These are phyloP conservation scores for Malus hybrid DNA, from an alignment of 331 rosid genomes.

Conservation along the genomic window DNA sequence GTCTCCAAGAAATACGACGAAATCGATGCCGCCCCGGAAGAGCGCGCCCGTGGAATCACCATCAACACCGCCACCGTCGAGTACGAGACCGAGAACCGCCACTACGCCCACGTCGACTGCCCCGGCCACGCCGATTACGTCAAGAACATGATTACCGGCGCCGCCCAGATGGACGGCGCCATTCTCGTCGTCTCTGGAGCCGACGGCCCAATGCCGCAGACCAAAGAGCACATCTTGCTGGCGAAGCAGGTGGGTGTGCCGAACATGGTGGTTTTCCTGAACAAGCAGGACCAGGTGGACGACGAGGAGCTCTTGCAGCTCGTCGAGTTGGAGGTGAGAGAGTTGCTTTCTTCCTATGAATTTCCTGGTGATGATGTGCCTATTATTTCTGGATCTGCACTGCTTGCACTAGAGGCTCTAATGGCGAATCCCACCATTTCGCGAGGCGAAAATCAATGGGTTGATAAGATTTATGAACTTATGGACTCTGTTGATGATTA, in stretches of 20 bases:
- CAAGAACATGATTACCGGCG: slow-evolving; percentile 91
- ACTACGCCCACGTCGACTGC: slow-evolving; percentile 92
- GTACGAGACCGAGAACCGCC: slow-evolving; percentile 85
- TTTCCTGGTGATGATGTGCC: slow-evolving; percentile 91
- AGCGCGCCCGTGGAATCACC: slow-evolving; percentile 85
- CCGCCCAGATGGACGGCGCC: slow-evolving; percentile 98
- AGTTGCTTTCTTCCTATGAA: slow-evolving; percentile 71
- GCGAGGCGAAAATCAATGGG: slow-evolving; percentile 79
- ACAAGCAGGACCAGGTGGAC: slow-evolving; percentile 86
- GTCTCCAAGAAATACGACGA: slow-evolving; percentile 85
- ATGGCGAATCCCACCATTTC: slow-evolving; percentile 65
- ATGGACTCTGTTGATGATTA: slow-evolving; percentile 74
- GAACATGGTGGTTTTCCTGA: slow-evolving; percentile 79
- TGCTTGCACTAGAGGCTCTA: slow-evolving; percentile 71
- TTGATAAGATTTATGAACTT: slow-evolving; percentile 65
- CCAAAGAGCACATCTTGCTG: slow-evolving; percentile 73
- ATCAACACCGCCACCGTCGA: slow-evolving; percentile 89
- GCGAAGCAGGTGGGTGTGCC: slow-evolving; percentile 95
- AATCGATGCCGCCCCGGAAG: slow-evolving; percentile 91
- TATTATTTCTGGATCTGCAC: slow-evolving; percentile 72
- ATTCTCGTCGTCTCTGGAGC: slow-evolving; percentile 85
- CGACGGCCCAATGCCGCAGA: slow-evolving; percentile 95
- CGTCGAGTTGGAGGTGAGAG: slow-evolving; percentile 85
- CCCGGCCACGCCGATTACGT: slow-evolving; percentile 96
- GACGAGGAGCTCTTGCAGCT: slow-evolving; percentile 83